Evolutionary conservation across 2,329 filamentous ascomycete species (phyloP), one percentile per base, ranked within the genome.

Genomic region (Rugonectria rugulosa): DNA sequence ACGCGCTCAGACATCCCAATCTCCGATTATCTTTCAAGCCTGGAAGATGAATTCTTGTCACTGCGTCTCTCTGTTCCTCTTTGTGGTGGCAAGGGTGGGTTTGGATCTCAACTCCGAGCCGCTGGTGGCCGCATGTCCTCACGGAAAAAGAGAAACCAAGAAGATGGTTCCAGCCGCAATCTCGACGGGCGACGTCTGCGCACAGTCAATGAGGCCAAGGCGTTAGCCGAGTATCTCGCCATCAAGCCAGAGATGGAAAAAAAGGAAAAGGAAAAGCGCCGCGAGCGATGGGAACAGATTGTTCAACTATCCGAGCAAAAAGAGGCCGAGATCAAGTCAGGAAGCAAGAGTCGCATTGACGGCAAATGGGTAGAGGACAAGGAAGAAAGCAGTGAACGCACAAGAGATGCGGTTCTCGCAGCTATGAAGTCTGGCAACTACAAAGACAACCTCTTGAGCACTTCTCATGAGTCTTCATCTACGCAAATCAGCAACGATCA

Each of bases 71-170:
- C 87, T 6, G 80, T 88, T 2, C 89, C 90, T 6, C 78, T 97
- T 32, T 90, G 89, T 65, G 95, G 96, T 78, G 96, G 96, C 71
- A 99, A 99, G 72, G 95, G 95, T 74, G 95, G 95, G 69, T 99
- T 99, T 72, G 95, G 95, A 49, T 98, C 94, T 2, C 96, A 99
- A 74, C 87, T 99, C 31, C 91, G 96, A 70, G 95, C 96, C 0
- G 95, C 95, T 3, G 95, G 96, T 70, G 95, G 96, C 34, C 94
- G 96, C 77, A 99, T 99, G 95, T 96, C 92, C 3, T 94, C 91
- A n/a, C 85, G 85, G 68, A 96, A 96, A 79, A 95, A 94, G 81
- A 88, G 88, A 69, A 88, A 88, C 52, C 86, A 90, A 66, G 92
- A 96, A 31, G 88, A 92, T 68, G 93, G 88, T 20, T 97, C 93